Evolutionary conservation across 1,284 basidiomycete species (phyloP), one percentile per base, ranked within the genome.

Genomic region (Tylopilus sp.): DNA sequence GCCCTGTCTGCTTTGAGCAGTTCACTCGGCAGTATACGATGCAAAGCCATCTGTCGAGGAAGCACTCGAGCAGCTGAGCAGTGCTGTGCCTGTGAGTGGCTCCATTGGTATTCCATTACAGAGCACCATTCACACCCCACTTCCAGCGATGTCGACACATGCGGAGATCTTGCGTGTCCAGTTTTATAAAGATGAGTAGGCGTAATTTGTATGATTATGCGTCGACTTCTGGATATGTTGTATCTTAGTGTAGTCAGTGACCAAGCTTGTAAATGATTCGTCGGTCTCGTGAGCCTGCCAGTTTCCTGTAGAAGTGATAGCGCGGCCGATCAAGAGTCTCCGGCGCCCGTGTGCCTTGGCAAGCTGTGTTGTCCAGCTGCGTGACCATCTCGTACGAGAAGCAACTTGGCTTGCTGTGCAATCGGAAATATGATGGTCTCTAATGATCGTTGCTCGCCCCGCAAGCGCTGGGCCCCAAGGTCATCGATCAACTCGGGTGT

Each of bases 1-100:
- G 66, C 44, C 35, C 46, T 7, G 9, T 34, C 24, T 70, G 64
- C 24, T 3, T 17, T 2, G 57, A 59, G 20, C 38, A 33, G 35
- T 66, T 70, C 44, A 65, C 66, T 8, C 67, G 67, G 17, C 44
- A n/a, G 44, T 9, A 67, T 31, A 64, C 67, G 5, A 39, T 57
- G 39, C 47, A 50, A 7, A 35, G 11, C 6, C 64, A 66, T 26
- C 1, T 53, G 0, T 21, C 12, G 24, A 51, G 12, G 21, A 63
- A 56, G 37, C 57, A 57, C 39, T 0, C 44, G 2, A n/a, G 34
- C 9, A 36, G 18, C 26, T 52, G 36, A 49, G 20, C 28, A 41
- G 35, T 42, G n/a, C 7, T 8, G 18, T 45, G 17, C 33, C 6
- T 18, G 60, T 65, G 31, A 54, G 60, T 51, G 2, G 4, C 20